Percentiles rank a stretch among this genome's conserved stretches.
Conservation (phyloP, 2,329 filamentous ascomycete species). For the Leptographium galeiforme region DNA sequence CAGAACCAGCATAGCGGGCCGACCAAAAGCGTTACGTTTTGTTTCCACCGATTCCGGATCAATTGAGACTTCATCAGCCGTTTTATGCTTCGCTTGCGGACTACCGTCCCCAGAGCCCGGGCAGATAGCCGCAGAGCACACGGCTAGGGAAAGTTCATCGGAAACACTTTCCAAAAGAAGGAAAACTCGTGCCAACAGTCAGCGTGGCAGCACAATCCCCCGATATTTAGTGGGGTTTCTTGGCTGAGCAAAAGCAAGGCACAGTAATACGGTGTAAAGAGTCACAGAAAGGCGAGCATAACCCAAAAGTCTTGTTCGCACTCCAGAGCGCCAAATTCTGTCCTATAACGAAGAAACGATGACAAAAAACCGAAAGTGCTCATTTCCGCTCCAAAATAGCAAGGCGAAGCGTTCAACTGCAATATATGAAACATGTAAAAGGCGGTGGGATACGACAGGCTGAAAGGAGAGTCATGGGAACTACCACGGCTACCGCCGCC, state of each 20-base stretch:
- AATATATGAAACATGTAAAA: neutral
- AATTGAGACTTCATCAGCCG: neutral
- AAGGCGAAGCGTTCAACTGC: constrained; percentile 5
- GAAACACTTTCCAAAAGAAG: constrained; percentile 8
- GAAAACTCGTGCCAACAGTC: neutral
- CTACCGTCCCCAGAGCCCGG: neutral
- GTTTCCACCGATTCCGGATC: neutral
- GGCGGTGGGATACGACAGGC: neutral
- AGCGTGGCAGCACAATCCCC: neutral
- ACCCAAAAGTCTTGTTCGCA: constrained; percentile 24
- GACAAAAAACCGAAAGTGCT: constrained; percentile 2
- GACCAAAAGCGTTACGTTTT: neutral
- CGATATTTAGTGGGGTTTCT: neutral
- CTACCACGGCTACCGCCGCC: neutral
- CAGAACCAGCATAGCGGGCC: too few species aligned
- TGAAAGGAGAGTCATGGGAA: neutral
- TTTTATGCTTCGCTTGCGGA: neutral
- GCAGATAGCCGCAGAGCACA: neutral
- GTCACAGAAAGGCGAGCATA: neutral
- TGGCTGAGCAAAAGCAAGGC: neutral
- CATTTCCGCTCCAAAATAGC: neutral
- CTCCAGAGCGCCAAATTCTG: constrained; percentile 35
- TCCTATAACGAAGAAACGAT: constrained; percentile 25
- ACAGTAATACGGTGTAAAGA: neutral
- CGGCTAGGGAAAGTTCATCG: neutral